phyloP scores from a whole-genome alignment of 352 stramenopile genomes.

The Globisporangium acanthophoron region DNA sequence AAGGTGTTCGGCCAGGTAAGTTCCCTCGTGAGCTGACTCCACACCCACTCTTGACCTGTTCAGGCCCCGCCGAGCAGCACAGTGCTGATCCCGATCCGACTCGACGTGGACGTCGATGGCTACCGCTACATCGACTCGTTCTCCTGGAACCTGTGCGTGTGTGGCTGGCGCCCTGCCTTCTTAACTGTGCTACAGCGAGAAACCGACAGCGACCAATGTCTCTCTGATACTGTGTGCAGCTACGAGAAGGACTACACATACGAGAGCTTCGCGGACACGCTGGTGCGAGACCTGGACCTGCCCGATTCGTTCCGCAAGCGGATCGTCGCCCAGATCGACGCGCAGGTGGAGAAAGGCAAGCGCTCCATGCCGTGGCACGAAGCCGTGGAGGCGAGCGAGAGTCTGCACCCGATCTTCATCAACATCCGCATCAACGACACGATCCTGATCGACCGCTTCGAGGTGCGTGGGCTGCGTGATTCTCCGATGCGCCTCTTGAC shows the following conservation, averaged over 20 bases:
- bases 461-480: constrained; percentile 18
- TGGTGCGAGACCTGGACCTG: constrained; percentile 67
- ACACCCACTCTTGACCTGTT: background rate
- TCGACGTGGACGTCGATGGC: constrained; percentile 75
- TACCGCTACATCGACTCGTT: constrained; percentile 83
- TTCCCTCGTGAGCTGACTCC: background rate
- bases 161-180: background rate
- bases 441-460: constrained; percentile 76
- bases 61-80: constrained; percentile 29
- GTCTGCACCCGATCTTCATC: constrained; percentile 74
- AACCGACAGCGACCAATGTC: background rate
- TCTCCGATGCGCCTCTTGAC: background rate
- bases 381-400: constrained; percentile 38
- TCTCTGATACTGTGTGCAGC: constrained; percentile 14
- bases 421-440: constrained; percentile 80
- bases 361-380: constrained; percentile 50
- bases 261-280: constrained; percentile 62
- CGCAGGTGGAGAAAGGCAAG: constrained; percentile 64
- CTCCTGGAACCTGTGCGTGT: constrained; percentile 66
- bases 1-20: background rate
- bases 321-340: constrained; percentile 54
- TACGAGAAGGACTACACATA: constrained; percentile 73
- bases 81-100: constrained; percentile 58
- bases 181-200: background rate
- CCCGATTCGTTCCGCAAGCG: constrained; percentile 69